These are phyloP conservation scores for Aspergillus sp. DNA, from an alignment of 2,329 filamentous ascomycete genomes.

Conservation along the genomic window DNA sequence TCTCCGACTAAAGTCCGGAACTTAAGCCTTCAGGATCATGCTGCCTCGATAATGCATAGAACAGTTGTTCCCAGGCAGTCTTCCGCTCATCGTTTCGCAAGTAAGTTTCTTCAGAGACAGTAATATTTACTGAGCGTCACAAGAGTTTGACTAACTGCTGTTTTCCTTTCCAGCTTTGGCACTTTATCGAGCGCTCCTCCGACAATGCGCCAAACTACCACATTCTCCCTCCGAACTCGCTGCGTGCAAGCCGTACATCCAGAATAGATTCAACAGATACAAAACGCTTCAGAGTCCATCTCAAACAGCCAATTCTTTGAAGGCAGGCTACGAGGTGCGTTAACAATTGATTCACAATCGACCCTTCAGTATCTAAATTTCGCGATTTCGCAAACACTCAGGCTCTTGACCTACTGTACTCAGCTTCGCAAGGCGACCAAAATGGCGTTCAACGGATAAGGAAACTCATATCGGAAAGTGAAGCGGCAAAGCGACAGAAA, in stretches of 20 bases:
- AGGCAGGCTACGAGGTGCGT: conserved; percentile 46
- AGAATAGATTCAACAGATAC: conserved; percentile 42
- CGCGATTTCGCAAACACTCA: conserved; percentile 16
- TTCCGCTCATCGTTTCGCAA: conserved; percentile 48
- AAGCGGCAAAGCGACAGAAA: conserved; percentile 24
- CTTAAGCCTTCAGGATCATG: neutral
- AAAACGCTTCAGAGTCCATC: conserved; percentile 42
- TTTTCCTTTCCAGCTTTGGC: conserved; percentile 38
- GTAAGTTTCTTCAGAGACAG: conserved; percentile 30
- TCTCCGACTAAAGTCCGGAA: neutral
- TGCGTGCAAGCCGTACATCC: conserved; percentile 34
- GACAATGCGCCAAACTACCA: conserved; percentile 41
- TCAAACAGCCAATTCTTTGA: conserved; percentile 41
- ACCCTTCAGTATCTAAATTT: conserved; percentile 9
- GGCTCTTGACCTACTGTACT: conserved; percentile 43
- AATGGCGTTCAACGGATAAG: conserved; percentile 28
- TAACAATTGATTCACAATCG: neutral
- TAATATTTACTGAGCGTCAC: too few species aligned
- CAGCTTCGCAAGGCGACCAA: conserved; percentile 32
- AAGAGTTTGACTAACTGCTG: neutral
- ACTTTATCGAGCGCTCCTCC: conserved; percentile 49
- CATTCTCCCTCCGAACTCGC: conserved; percentile 23
- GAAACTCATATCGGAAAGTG: conserved; percentile 30
- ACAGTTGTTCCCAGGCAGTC: conserved; percentile 37
- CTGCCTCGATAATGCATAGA: conserved; percentile 38